Base-by-base conservation (phyloP, 176 grass and related monocot genomes). In the Carex cristatella region DNA sequence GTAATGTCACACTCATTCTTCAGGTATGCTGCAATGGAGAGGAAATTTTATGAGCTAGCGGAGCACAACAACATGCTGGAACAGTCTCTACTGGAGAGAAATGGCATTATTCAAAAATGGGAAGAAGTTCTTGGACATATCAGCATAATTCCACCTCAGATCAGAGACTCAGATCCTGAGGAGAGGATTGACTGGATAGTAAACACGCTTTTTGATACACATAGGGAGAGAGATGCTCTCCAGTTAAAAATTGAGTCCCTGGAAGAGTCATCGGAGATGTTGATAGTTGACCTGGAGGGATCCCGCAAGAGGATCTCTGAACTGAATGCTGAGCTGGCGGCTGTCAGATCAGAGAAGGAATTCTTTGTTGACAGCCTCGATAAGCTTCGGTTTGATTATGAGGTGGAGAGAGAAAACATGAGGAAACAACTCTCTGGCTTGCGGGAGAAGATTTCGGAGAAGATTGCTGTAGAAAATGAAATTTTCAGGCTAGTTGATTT, bases 51-150 rank as follows among this genome's bases (percentile, higher is more conserved):
- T 73, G 91, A 91, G 87, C 83, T 98, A 82, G 96, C 93, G 58
- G 96, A 98, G 84, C 96, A 98, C 44, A 98, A 95, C 79, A 92
- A 88, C 85, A 98, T 98, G 88, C 88, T 98, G 70, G 96, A 98
- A 87, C 96, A 98, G 69, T 98, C 93, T 89, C 87, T 98, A 83
- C 71, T 90, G 68, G 93, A 95, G 76, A 95, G 96, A 83, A 98
- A 98, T 68, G 86, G 33, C 90, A 86, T 95, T 91, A 85, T 98
- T 82, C 82, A 89, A 79, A 98, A 94, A 89, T 95, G 89, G 93
- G 96, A 98, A 88, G 93, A 94, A 69, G 76, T 92, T 83, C 88
- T 98, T 65, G 90, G 80, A 61, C 82, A 85, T 59, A 85, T 98
- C 90, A 89, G 85, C 56, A 77, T 90, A 46, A 86, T 92, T 15